Conservation (phyloP, 257 asterid species). For the Plantago ovata region DNA sequence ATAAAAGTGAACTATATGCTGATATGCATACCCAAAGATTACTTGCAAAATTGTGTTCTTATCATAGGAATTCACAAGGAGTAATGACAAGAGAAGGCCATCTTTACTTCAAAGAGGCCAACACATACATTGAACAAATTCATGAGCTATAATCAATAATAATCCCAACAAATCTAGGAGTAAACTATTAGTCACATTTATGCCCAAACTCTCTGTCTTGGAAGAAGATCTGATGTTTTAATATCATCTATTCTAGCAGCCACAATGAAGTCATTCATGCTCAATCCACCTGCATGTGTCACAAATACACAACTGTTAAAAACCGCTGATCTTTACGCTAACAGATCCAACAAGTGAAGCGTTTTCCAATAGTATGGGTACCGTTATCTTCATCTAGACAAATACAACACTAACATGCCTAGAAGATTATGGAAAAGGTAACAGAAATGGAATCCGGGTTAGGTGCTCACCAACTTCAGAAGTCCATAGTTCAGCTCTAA, state of each 20-base stretch:
- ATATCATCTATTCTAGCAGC: slow-evolving; percentile 78
- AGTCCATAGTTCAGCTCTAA: slow-evolving; percentile 65
- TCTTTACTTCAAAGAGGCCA: no score
- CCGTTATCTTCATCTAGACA: no score
- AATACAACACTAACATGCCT: no score
- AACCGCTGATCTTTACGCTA: neutral
- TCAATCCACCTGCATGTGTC: slow-evolving; percentile 70
- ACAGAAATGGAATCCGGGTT: neutral
- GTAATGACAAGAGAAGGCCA: no score
- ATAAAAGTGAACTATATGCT: no score
- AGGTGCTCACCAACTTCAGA: slow-evolving; percentile 51
- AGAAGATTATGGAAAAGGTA: no score
- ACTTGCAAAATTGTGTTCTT: no score
- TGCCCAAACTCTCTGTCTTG: slow-evolving; percentile 84
- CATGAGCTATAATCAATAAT: no score
- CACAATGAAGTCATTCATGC: slow-evolving; percentile 81
- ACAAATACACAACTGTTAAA: neutral
- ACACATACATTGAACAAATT: no score
- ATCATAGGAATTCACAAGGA: no score
- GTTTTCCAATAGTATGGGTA: neutral
- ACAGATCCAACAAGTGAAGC: neutral
- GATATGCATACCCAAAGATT: no score
- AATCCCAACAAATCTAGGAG: neutral
- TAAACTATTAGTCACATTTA: slow-evolving; percentile 12
- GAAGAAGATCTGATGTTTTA: slow-evolving; percentile 78